These are phyloP conservation scores for Myxozyma neotropica DNA, from an alignment of 805 yeast genomes.

Conservation along the genomic window DNA sequence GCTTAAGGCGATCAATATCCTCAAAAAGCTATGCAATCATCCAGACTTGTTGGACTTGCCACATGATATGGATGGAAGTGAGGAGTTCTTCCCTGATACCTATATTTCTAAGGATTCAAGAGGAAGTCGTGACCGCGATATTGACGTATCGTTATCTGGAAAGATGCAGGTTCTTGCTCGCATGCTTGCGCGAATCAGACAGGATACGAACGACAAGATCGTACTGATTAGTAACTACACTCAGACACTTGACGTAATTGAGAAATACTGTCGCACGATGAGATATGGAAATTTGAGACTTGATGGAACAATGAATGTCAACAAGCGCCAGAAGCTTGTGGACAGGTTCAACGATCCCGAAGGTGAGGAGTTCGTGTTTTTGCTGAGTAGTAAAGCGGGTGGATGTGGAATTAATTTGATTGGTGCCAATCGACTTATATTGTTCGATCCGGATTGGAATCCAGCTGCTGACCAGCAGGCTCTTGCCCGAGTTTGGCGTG, in stretches of 20 bases:
- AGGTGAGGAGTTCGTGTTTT: constrained; percentile 81
- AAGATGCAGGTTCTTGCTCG: constrained; percentile 77
- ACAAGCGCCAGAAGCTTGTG: constrained; percentile 89
- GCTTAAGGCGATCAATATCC: constrained; percentile 80
- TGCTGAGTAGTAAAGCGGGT: constrained; percentile 94
- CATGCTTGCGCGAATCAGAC: constrained; percentile 72
- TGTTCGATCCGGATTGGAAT: constrained; percentile 95
- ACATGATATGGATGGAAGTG: constrained; percentile 74
- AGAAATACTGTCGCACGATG: constrained; percentile 73
- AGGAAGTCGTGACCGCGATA: constrained; percentile 64
- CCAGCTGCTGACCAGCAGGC: constrained; percentile 99
- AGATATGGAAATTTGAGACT: constrained; percentile 76
- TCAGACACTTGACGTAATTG: constrained; percentile 88
- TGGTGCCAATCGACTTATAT: constrained; percentile 88
- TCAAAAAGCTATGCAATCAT: constrained; percentile 91
- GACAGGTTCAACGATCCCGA: constrained; percentile 91
- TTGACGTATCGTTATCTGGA: constrained; percentile 82
- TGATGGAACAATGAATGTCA: constrained; percentile 91
- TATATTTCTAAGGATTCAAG: constrained; percentile 53
- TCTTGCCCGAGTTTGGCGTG: constrained; percentile 97
- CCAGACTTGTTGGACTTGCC: constrained; percentile 82
- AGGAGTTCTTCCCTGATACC: constrained; percentile 65
- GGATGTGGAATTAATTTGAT: constrained; percentile 98
- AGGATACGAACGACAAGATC: constrained; percentile 90
- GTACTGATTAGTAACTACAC: constrained; percentile 94